phyloP scores from a whole-genome alignment of 2,329 filamentous ascomycete species.

The Aspergillus quadricinctus region DNA sequence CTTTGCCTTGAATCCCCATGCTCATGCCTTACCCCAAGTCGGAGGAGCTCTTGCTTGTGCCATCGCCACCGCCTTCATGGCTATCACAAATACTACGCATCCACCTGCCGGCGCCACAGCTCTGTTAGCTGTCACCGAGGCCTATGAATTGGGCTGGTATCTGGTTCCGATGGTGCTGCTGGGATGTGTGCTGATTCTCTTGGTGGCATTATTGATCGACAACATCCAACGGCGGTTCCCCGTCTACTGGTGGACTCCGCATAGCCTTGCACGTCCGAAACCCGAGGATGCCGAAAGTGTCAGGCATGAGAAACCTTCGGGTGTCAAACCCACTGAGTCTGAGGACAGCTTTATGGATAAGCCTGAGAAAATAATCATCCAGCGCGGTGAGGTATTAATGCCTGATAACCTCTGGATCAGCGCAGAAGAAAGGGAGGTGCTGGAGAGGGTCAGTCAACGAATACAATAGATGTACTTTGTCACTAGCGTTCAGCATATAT shows the following conservation, averaged over 20 bases:
- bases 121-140: slow-evolving; percentile 57
- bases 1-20: slow-evolving; percentile 51
- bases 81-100: slow-evolving; percentile 66
- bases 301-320: slow-evolving; percentile 12
- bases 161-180: slow-evolving; percentile 61
- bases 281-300: slow-evolving; percentile 17
- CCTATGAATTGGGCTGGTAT: slow-evolving; percentile 62
- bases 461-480: slow-evolving; percentile 18
- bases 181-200: slow-evolving; percentile 58
- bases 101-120: slow-evolving; percentile 73
- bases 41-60: slow-evolving; percentile 64
- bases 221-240: slow-evolving; percentile 66
- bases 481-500: not conserved
- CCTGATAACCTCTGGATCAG: slow-evolving; percentile 33
- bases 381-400: slow-evolving; percentile 25
- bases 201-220: slow-evolving; percentile 60
- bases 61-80: slow-evolving; percentile 60
- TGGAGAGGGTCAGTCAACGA: slow-evolving; percentile 32
- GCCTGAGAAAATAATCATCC: slow-evolving; percentile 26
- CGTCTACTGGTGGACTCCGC: slow-evolving; percentile 60
- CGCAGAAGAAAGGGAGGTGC: slow-evolving; percentile 26
- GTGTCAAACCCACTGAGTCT: slow-evolving; percentile 15
- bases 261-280: slow-evolving; percentile 18
- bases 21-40: slow-evolving; percentile 56
- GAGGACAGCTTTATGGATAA: slow-evolving; percentile 20